A percentile compares a stretch with the other conserved stretches of the same genome.
Conservation (phyloP, 371 early-diverging fungal species). For the Phascolomyces articulosus region DNA sequence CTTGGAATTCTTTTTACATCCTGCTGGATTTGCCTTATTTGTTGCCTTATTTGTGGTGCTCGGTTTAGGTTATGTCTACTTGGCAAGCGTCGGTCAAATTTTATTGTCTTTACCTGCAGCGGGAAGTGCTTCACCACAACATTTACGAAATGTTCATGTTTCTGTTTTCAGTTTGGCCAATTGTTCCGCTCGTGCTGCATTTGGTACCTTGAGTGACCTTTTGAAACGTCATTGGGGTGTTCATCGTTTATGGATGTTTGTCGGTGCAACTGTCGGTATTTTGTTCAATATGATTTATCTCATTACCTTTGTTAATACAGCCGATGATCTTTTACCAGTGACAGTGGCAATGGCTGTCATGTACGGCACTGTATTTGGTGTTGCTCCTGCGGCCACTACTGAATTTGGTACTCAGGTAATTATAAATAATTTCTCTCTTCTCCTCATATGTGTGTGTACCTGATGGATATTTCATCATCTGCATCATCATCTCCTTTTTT, state of each 20-base stretch:
- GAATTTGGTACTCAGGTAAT: constrained; percentile 48
- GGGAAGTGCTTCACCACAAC: constrained; percentile 26
- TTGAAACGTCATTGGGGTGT: constrained; percentile 35
- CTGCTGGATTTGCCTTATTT: constrained; percentile 40
- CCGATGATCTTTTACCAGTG: constrained; percentile 25
- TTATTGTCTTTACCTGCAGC: constrained; percentile 25
- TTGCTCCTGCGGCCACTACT: constrained; percentile 43
- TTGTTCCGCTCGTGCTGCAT: constrained; percentile 44
- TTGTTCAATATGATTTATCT: constrained; percentile 22
- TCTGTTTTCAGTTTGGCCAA: constrained; percentile 49
- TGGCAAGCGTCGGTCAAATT: constrained; percentile 45
- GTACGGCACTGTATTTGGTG: constrained; percentile 46
- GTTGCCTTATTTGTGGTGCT: constrained; percentile 35
- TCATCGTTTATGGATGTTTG: constrained; percentile 47
- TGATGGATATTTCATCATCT: background rate
- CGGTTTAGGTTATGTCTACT: constrained; percentile 50
- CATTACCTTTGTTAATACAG: constrained; percentile 13
- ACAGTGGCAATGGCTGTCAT: constrained; percentile 37
- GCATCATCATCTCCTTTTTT: constrained; percentile 1
- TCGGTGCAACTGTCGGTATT: constrained; percentile 27
- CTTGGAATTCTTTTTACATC: constrained; percentile 30
- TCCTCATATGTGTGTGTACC: background rate
- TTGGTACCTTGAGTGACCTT: constrained; percentile 47
- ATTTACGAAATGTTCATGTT: constrained; percentile 43
- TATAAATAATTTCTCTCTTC: no score